These are phyloP conservation scores for Xylaria nigripes DNA, from an alignment of 495 filamentous ascomycete genomes.

Conservation along the genomic window DNA sequence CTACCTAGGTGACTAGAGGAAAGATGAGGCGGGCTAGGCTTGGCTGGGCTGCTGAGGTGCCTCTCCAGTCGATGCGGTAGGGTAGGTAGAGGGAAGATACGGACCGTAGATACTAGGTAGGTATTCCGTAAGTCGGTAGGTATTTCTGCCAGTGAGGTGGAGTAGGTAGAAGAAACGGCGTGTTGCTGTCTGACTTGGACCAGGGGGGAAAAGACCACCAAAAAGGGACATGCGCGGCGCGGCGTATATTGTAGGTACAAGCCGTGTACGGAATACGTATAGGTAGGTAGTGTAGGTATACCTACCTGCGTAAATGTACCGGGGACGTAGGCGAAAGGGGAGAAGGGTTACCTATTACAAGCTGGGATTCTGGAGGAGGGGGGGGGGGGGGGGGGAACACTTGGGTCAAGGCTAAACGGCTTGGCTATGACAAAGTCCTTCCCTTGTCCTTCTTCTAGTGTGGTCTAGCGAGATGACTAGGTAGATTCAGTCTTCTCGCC, in stretches of 20 bases:
- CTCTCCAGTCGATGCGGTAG: background rate
- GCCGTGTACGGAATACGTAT: background rate
- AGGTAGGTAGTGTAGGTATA: too few relatives aligned
- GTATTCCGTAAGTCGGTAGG: background rate
- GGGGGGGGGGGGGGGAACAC: background rate
- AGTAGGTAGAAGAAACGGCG: background rate
- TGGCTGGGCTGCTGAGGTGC: conserved; percentile 1
- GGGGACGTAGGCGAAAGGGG: background rate
- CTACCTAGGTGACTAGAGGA: conserved; percentile 1
- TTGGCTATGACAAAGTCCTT: conserved; percentile 10
- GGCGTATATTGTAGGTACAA: background rate
- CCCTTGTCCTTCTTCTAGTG: conserved; percentile 3
- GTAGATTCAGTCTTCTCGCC: background rate
- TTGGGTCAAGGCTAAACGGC: conserved; percentile 2
- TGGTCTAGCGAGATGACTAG: background rate
- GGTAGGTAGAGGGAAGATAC: background rate
- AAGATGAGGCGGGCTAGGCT: conserved; percentile 15
- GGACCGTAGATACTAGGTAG: background rate
- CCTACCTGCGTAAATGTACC: too few relatives aligned
- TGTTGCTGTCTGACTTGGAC: conserved; percentile 6
- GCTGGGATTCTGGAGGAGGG: background rate
- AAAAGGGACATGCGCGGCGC: conserved; percentile 5
- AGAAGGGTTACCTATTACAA: background rate
- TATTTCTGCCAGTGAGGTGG: background rate
- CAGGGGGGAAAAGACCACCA: background rate